These are phyloP conservation scores for Leishmania braziliensis DNA, from an alignment of 208 protist genomes.

Conservation along the genomic window DNA sequence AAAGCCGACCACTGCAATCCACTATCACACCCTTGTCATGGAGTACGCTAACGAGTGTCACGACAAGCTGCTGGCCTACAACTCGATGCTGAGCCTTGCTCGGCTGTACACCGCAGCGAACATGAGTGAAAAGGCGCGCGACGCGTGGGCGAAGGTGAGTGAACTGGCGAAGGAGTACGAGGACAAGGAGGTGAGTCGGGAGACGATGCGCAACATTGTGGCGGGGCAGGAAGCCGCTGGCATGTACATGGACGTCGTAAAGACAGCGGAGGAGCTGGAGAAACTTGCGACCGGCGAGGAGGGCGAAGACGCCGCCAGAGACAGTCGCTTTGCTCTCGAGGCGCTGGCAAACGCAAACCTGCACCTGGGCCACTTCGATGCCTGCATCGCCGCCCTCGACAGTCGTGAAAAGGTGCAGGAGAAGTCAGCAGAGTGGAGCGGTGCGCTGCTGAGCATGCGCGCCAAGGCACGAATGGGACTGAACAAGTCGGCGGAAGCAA, in stretches of 20 bases:
- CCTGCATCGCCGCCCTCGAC: conserved; percentile 74
- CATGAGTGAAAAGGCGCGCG: conserved; percentile 51
- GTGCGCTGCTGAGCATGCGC: conserved; percentile 64
- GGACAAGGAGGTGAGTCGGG: conserved; percentile 79
- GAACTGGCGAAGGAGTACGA: conserved; percentile 81
- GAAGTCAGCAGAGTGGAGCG: conserved; percentile 70
- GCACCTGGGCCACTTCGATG: conserved; percentile 79
- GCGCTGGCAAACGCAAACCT: conserved; percentile 81
- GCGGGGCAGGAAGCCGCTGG: conserved; percentile 62
- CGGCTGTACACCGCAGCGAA: conserved; percentile 67
- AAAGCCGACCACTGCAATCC: conserved; percentile 71
- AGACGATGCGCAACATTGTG: conserved; percentile 89
- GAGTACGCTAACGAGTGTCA: conserved; percentile 65
- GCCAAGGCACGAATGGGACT: conserved; percentile 74
- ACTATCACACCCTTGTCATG: conserved; percentile 78
- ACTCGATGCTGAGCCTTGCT: conserved; percentile 73
- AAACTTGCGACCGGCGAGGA: conserved; percentile 60
- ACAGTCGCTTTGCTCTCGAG: conserved; percentile 81
- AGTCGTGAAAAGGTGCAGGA: conserved; percentile 85
- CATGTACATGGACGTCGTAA: conserved; percentile 69
- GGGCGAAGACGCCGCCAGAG: conserved; percentile 65
- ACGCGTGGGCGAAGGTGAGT: conserved; percentile 80
- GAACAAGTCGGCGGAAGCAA: conserved; percentile 58
- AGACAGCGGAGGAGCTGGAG: conserved; percentile 75
- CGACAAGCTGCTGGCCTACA: conserved; percentile 82